Base-by-base conservation (phyloP, 2,329 filamentous ascomycete species). In the Penicillium sp. region DNA sequence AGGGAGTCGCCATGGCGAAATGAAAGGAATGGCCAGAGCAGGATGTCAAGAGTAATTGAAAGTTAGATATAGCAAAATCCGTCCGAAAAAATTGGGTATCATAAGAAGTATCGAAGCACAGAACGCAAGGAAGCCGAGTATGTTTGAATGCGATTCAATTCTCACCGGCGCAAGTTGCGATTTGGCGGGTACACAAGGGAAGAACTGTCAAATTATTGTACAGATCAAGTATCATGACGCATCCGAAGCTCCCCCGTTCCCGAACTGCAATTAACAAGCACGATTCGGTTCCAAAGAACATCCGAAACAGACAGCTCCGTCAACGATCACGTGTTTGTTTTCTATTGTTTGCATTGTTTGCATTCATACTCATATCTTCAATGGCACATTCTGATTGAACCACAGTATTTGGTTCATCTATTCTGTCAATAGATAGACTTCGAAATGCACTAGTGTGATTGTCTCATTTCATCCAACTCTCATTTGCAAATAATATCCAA, bases 1-100 rank as follows among this genome's bases (percentile, higher is more conserved):
- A 76, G 13, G 76, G 76, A 26, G 76, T 79, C 32, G 76, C 75
- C 76, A 79, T 79, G 54, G 14, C 65, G 20, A 24, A 44, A 54
- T 31, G 35, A 46, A 53, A 7, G 13, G 34, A 47, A 18, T 44
- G n/a, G 18, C 32, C 54, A 45, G 34, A 50, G 20, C 18, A 8
- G 24, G 29, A 26, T 24, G 16, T n/a, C 13, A 16, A 22, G 8
- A 34, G n/a, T 20, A 10, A 29, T 35, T 44, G 18, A n/a, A 45
- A 8, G 43, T 56, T 51, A 42, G n/a, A 31, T 20, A 31, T 6
- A 45, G 34, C 38, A 37, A 44, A 13, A 38, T 39, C 26, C 9
- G 48, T 46, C 9, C 2, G 32, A 29, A 48, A 35, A 34, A 44
- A 35, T 16, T 22, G 43, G 55, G 55, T 55, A 55, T 55, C 48